Base-by-base conservation (phyloP, 495 filamentous ascomycete species). In the Mytilinidion resinicola region DNA sequence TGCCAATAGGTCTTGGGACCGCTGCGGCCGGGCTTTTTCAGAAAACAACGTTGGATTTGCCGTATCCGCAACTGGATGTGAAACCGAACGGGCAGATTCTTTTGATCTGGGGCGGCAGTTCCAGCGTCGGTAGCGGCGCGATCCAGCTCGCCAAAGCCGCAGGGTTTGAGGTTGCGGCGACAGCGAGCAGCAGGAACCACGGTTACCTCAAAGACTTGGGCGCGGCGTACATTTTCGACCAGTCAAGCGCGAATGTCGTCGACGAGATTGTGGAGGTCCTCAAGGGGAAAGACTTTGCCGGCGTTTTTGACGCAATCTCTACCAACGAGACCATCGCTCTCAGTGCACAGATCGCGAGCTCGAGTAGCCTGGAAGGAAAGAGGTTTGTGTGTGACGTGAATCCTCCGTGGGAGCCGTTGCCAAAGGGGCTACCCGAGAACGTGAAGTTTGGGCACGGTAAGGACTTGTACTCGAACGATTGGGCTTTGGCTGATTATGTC, bases 21-120 rank as follows among this genome's bases (percentile, higher is more conserved):
- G 68, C 68, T 20, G 64, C 65, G 9, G 20, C 47, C 4, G 55
- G 30, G 3, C 55, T 68, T n/a, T 70, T 62, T 33, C 44, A 55
- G 52, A 53, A 55, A 21, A 43, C 51, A 9, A 49, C 51, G 33
- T 41, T 69, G n/a, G 58, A 14, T 10, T 56, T 70, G 19, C 42
- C 47, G 9, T 39, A 48, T 14, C 68, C 68, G n/a, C 19, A 57
- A 20, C 9, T 55, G 1, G n/a, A 48, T n/a, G 4, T 44, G 14
- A 41, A 53, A n/a, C 1, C n/a, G 0, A 50, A 30, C 1, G 48
- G 49, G 9, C 60, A 63, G 49, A 41, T 47, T 0, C 1, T 70
- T 8, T n/a, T 69, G 3, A 42, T 70, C n/a, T 70, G 68, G 68
- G 68, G 66, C 10, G 68, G 66, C 4, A 42, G 34, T 10, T 59